Conservation (phyloP, 2,329 filamentous ascomycete genomes). For the Penicillium sp. region DNA sequence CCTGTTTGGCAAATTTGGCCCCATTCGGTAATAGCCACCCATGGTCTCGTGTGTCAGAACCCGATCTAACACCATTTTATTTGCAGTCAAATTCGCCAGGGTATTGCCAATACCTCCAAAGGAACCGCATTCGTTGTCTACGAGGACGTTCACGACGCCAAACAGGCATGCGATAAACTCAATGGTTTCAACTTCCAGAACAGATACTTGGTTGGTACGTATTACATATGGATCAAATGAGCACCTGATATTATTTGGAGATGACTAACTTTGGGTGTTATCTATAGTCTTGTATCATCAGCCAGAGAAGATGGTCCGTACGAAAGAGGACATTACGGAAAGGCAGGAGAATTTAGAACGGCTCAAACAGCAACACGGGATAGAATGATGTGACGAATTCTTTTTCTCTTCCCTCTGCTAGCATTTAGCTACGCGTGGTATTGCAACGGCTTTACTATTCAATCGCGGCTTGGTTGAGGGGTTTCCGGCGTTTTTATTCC, state of each 20-base stretch:
- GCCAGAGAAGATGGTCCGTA: slow-evolving; percentile 76
- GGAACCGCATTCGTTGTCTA: slow-evolving; percentile 99
- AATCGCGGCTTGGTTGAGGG: slow-evolving; percentile 40
- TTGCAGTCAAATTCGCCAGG: slow-evolving; percentile 91
- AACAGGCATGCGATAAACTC: slow-evolving; percentile 97
- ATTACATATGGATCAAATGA: neutral
- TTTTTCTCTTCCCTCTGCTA: slow-evolving; percentile 36
- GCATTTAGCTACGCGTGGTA: slow-evolving; percentile 33
- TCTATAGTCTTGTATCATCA: slow-evolving; percentile 68
- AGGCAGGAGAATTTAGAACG: slow-evolving; percentile 97
- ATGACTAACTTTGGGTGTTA: neutral
- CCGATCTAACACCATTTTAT: slow-evolving; percentile 14
- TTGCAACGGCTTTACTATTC: slow-evolving; percentile 31
- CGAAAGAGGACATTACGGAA: slow-evolving; percentile 89
- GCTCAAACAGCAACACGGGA: slow-evolving; percentile 95
- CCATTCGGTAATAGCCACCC: slow-evolving; percentile 70
- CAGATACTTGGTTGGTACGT: slow-evolving; percentile 94
- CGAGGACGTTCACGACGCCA: slow-evolving; percentile 98
- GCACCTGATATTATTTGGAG: neutral
- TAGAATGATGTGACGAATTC: slow-evolving; percentile 70
- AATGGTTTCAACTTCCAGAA: slow-evolving; percentile 99
- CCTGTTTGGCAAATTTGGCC: slow-evolving; percentile 96
- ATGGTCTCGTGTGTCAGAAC: slow-evolving; percentile 11
- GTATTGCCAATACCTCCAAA: slow-evolving; percentile 95
- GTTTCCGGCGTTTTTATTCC: slow-evolving; percentile 43